Evolutionary conservation across 805 yeast genomes (phyloP).

Genomic region (Starmera amethionina): DNA sequence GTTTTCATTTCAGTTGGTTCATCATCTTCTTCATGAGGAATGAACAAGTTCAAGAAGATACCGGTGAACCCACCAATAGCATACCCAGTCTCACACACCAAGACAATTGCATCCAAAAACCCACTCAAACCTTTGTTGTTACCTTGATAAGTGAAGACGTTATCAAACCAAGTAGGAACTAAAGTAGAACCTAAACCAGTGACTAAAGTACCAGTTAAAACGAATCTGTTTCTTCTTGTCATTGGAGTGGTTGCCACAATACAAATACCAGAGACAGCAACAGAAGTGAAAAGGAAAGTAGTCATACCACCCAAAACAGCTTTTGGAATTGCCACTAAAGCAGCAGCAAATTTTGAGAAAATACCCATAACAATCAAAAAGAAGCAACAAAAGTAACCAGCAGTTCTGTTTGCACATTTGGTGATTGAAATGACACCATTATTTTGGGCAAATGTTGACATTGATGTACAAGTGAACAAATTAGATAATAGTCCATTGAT

Average conservation of each 20-base stretch:
- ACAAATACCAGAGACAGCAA: constrained; percentile 64
- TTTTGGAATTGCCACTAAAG: constrained; percentile 74
- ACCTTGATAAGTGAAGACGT: constrained; percentile 59
- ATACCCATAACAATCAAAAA: constrained; percentile 81
- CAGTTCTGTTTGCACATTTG: constrained; percentile 78
- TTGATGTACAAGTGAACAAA: constrained; percentile 75
- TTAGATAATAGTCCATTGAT: constrained; percentile 70
- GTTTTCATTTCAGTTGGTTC: constrained; percentile 17
- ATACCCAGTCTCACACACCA: constrained; percentile 66
- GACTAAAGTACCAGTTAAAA: constrained; percentile 51
- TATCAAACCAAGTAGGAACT: constrained; percentile 55
- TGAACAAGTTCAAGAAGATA: constrained; percentile 44
- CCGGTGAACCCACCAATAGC: constrained; percentile 63
- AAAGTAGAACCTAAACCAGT: constrained; percentile 62
- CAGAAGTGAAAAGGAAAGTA: constrained; percentile 66
- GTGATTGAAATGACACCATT: constrained; percentile 92
- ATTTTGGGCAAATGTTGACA: constrained; percentile 90
- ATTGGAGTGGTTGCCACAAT: constrained; percentile 45
- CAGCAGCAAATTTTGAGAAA: constrained; percentile 80
- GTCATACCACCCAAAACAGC: constrained; percentile 87
- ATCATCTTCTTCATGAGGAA: constrained; percentile 50
- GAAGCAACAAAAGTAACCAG: constrained; percentile 74
- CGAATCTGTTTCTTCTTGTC: constrained; percentile 65
- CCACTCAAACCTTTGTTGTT: constrained; percentile 44
- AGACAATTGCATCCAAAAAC: constrained; percentile 53